phyloP scores from a whole-genome alignment of 1,139 yeast species.

The Citeromyces hawaiiensis region DNA sequence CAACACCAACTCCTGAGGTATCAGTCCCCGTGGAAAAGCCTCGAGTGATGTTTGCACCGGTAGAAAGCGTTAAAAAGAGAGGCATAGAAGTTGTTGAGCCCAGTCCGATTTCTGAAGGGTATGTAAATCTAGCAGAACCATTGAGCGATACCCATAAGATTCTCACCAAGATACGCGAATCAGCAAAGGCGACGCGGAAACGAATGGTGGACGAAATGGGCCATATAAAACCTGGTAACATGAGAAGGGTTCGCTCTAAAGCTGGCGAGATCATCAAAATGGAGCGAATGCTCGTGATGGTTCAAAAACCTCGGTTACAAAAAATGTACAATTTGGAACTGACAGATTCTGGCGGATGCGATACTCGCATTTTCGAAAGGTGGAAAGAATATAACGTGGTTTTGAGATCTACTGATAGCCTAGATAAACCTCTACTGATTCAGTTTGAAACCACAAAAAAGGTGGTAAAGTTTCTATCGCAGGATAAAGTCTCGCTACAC shows the following conservation, averaged over 20 bases:
- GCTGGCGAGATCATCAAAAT: slow-evolving; percentile 52
- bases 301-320: slow-evolving; percentile 23
- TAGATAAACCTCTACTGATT: slow-evolving; percentile 33
- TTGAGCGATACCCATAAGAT: neutral
- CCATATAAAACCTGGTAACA: neutral
- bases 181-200: neutral
- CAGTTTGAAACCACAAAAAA: slow-evolving; percentile 46
- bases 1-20: neutral
- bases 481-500: slow-evolving; percentile 6
- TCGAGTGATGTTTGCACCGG: neutral
- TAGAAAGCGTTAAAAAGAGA: neutral
- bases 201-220: neutral
- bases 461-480: slow-evolving; percentile 15
- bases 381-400: slow-evolving; percentile 71
- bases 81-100: neutral
- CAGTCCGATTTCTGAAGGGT: neutral
- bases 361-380: slow-evolving; percentile 45
- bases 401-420: slow-evolving; percentile 41
- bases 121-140: neutral
- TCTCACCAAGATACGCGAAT: neutral
- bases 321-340: slow-evolving; percentile 16
- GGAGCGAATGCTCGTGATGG: slow-evolving; percentile 55
- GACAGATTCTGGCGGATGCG: slow-evolving; percentile 35
- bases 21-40: neutral
- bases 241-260: slow-evolving; percentile 11